Conservation (phyloP, 1,284 basidiomycete species). For the Fistulinella cinereoalba region DNA sequence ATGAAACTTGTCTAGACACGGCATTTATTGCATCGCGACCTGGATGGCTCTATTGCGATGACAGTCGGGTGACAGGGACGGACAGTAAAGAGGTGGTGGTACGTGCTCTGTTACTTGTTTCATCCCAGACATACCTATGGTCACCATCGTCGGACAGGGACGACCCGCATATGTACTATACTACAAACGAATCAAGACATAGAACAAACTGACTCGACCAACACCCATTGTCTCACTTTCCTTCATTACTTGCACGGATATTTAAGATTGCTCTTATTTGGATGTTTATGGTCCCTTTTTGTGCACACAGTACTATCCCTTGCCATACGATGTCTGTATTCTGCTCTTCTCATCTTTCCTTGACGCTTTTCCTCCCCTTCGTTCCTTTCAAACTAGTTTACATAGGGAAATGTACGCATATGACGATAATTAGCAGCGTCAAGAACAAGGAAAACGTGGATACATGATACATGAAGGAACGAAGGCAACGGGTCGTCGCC, state of each 20-base stretch:
- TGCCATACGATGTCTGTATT: slow-evolving; percentile 15
- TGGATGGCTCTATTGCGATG: slow-evolving; percentile 86
- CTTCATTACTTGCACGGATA: slow-evolving; percentile 16
- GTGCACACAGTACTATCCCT: slow-evolving; percentile 19
- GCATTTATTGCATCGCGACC: slow-evolving; percentile 79
- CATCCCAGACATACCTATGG: neutral
- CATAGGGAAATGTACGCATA: slow-evolving; percentile 31
- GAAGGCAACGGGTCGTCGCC: neutral
- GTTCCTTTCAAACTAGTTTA: slow-evolving; percentile 23
- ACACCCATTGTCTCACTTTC: neutral
- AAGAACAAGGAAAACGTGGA: slow-evolving; percentile 1
- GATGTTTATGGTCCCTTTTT: slow-evolving; percentile 16
- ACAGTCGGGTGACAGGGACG: slow-evolving; percentile 70
- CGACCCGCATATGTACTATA: slow-evolving; percentile 87
- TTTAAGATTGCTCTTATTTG: slow-evolving; percentile 35
- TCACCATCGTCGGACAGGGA: too few species aligned
- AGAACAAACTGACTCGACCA: slow-evolving; percentile 15
- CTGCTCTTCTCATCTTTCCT: slow-evolving; percentile 8
- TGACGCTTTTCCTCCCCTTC: neutral
- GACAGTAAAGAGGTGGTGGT: slow-evolving; percentile 84
- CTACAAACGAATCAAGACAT: slow-evolving; percentile 71
- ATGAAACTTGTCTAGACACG: slow-evolving; percentile 59
- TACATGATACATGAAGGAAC: neutral
- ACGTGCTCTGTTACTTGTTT: slow-evolving; percentile 36
- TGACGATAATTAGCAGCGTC: slow-evolving; percentile 23